Conservation (phyloP, 768 basidiomycete species). For the Auricularia heimuer region DNA sequence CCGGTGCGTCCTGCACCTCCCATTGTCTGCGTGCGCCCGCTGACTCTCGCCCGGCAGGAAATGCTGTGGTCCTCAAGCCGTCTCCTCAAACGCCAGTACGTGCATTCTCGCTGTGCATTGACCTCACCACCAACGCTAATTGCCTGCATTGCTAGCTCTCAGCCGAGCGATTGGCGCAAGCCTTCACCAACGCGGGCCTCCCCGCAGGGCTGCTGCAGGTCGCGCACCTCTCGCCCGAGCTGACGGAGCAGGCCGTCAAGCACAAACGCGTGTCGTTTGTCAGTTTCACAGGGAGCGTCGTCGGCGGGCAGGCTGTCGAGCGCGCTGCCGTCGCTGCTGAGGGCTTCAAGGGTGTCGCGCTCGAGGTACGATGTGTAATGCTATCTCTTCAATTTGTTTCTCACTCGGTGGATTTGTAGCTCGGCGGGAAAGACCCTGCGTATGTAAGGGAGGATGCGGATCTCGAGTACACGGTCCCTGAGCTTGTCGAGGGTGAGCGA, state of each 20-base stretch:
- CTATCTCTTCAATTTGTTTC: not conserved
- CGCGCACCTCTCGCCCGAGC: conserved; percentile 56
- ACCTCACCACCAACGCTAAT: too few relatives aligned
- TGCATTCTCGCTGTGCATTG: too few relatives aligned
- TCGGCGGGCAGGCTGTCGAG: conserved; percentile 64
- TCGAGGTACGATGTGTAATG: conserved; percentile 45
- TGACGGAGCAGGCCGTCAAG: conserved; percentile 50
- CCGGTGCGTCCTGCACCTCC: conserved; percentile 22
- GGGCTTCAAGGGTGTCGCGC: conserved; percentile 78
- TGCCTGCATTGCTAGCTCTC: conserved; percentile 31
- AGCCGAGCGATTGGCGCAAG: conserved; percentile 67
- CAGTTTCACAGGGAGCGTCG: conserved; percentile 85
- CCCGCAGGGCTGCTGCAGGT: conserved; percentile 68
- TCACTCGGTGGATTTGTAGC: conserved; percentile 31
- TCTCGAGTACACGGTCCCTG: conserved; percentile 67
- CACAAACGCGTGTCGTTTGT: conserved; percentile 70
- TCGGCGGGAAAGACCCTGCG: conserved; percentile 97
- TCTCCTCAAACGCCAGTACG: conserved; percentile 82
- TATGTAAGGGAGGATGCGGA: conserved; percentile 87
- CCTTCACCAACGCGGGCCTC: conserved; percentile 67
- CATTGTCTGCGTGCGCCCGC: not conserved
- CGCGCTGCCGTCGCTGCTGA: conserved; percentile 51
- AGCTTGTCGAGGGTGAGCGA: conserved; percentile 78
- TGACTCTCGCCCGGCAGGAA: conserved; percentile 34
- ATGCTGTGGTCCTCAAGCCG: conserved; percentile 86